Conservation (phyloP, 2,329 filamentous ascomycete species). For the Colletotrichum cuscutae region DNA sequence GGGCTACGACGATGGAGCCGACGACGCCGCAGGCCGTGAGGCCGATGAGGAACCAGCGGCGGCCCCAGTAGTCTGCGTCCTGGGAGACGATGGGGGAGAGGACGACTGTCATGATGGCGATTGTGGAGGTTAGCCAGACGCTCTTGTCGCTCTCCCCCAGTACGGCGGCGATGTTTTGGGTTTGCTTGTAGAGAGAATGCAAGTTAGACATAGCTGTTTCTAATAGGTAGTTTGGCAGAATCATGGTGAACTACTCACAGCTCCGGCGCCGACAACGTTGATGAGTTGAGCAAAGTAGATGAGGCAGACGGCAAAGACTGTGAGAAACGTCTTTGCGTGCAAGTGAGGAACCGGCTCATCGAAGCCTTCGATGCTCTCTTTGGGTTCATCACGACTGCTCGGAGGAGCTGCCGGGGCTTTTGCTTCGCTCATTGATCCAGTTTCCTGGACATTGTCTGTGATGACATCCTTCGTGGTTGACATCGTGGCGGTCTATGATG, state of each 20-base stretch:
- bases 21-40: too few species aligned
- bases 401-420: neutral
- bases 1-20: too few species aligned
- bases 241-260: slow-evolving; percentile 38
- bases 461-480: neutral
- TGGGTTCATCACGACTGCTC: neutral
- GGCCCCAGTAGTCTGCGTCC: too few species aligned
- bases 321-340: slow-evolving; percentile 46
- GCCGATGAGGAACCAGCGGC: too few species aligned
- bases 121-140: too few species aligned
- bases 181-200: too few species aligned
- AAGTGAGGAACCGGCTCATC: slow-evolving; percentile 36
- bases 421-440: neutral
- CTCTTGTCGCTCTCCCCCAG: too few species aligned
- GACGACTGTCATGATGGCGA: too few species aligned
- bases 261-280: slow-evolving; percentile 47
- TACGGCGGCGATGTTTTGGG: too few species aligned
- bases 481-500: neutral
- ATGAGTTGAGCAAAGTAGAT: slow-evolving; percentile 49
- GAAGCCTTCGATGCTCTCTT: neutral
- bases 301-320: slow-evolving; percentile 46
- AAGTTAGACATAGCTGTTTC: too few species aligned
- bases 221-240: too few species aligned
- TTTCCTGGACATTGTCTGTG: neutral
- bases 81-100: too few species aligned